These are phyloP conservation scores for Xylaria acuta DNA, from an alignment of 495 filamentous ascomycete genomes.

Conservation along the genomic window DNA sequence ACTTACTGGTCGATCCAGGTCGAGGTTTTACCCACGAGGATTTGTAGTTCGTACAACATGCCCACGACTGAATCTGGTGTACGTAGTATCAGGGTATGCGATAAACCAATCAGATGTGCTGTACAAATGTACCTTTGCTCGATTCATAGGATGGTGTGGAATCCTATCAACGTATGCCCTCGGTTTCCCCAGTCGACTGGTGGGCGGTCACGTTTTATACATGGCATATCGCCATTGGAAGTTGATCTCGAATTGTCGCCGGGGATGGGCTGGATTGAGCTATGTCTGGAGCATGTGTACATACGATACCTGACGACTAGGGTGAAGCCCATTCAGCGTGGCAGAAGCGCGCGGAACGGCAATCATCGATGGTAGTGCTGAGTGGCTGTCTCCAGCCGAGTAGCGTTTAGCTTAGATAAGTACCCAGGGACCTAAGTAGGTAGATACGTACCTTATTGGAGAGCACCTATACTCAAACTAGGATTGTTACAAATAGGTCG, in stretches of 20 bases:
- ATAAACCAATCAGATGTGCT: neutral
- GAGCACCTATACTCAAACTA: neutral
- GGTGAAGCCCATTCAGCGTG: neutral
- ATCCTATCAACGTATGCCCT: neutral
- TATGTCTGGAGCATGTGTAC: neutral
- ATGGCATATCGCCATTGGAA: neutral
- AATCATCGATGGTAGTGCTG: neutral
- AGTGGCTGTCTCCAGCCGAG: neutral
- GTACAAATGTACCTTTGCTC: neutral
- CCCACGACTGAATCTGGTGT: neutral
- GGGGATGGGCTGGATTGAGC: neutral
- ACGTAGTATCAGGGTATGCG: neutral
- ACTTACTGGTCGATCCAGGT: neutral
- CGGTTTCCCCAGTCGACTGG: neutral
- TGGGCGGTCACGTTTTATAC: neutral
- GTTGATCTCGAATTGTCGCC: neutral
- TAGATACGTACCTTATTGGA: neutral
- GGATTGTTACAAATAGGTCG: neutral
- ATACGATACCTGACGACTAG: neutral
- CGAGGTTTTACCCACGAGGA: neutral
- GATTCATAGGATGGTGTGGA: neutral
- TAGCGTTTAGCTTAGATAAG: no score
- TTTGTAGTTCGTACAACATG: neutral
- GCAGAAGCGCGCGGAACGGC: conserved; percentile 8
- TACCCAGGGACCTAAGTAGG: no score